Evolutionary conservation across 352 stramenopile genomes (phyloP), one percentile per base, ranked within the genome.

Genomic region (Pythium apleroticum): DNA sequence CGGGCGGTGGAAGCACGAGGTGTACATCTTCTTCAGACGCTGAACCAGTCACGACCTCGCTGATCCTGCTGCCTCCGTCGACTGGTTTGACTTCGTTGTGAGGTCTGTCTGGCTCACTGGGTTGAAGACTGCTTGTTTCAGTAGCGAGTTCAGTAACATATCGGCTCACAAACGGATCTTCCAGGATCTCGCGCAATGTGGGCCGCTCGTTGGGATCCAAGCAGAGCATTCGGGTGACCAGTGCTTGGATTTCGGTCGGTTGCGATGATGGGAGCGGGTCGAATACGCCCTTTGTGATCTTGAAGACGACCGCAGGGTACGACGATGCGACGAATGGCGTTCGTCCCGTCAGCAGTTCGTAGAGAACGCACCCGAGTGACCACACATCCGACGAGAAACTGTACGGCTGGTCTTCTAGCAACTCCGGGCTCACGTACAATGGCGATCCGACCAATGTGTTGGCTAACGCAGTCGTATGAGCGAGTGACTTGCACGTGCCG

Each of bases 311-410:
- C 27, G 69, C 78, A 11, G 78, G 74, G 53, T 84, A 87, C 6
- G 66, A 79, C 35, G 63, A 56, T 4, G 72, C 80, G 24, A 41
- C 27, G 50, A 99, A 99, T 3, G 83, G 72, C 6, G 74, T 70
- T 15, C 63, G 57, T 12, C 71, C 66, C 0, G 72, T 70, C 11
- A 94, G 55, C 15, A 92, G 62, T 57, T 94, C 85, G 57, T 90
- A 92, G 22, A 95, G 35, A 2, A 95, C 71, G 48, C 86, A 98
- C 0, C 95, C 86, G 24, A 93, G 78, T 2, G 84, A 89, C 86
- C 86, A 95, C 39, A 93, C 68, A 27, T 95, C 86, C 19, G 85
- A 84, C 10, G 79, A 63, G 27, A 80, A 78, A 17, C 78, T 76
- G 46, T 95, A 83, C 22, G 72, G 66, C 27, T 88, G 68, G 37